Evolutionary conservation across 495 filamentous ascomycete species (phyloP).

Genomic region (Talaromyces adpressus): DNA sequence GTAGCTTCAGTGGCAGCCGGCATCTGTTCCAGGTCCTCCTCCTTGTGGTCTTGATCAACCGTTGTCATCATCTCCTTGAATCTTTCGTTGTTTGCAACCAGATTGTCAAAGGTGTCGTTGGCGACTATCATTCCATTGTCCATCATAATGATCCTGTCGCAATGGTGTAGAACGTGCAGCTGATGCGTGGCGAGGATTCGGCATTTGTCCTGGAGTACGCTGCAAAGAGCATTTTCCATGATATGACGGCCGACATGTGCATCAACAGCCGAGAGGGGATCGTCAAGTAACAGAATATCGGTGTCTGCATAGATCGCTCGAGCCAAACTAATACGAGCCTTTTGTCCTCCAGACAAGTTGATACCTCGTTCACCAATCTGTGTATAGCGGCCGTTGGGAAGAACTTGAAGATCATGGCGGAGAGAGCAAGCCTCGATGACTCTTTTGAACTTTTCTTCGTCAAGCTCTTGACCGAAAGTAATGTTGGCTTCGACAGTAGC

Average conservation of each 20-base stretch:
- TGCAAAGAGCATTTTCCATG: conserved; percentile 14
- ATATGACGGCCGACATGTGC: conserved; percentile 30
- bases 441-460: conserved; percentile 13
- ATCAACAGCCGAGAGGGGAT: conserved; percentile 45
- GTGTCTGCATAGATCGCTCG: conserved; percentile 45
- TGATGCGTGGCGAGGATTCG: conserved; percentile 17
- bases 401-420: conserved; percentile 67
- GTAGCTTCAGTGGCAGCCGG: neutral
- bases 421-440: conserved; percentile 62
- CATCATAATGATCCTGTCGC: conserved; percentile 18
- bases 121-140: conserved; percentile 22
- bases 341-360: conserved; percentile 75
- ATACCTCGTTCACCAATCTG: conserved; percentile 81
- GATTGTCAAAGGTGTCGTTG: conserved; percentile 15
- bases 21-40: conserved; percentile 1
- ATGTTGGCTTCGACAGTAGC: conserved; percentile 12
- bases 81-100: conserved; percentile 11
- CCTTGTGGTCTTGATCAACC: conserved; percentile 7
- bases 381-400: conserved; percentile 64
- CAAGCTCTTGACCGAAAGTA: conserved; percentile 9
- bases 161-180: conserved; percentile 14
- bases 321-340: conserved; percentile 60
- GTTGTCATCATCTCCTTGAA: conserved; percentile 12
- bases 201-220: conserved; percentile 7
- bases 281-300: conserved; percentile 43